Percentiles rank a stretch among this genome's conserved stretches.
These are phyloP conservation scores for Fusarium sp. DNA, from an alignment of 2,329 filamentous ascomycete species.

Conservation along the genomic window DNA sequence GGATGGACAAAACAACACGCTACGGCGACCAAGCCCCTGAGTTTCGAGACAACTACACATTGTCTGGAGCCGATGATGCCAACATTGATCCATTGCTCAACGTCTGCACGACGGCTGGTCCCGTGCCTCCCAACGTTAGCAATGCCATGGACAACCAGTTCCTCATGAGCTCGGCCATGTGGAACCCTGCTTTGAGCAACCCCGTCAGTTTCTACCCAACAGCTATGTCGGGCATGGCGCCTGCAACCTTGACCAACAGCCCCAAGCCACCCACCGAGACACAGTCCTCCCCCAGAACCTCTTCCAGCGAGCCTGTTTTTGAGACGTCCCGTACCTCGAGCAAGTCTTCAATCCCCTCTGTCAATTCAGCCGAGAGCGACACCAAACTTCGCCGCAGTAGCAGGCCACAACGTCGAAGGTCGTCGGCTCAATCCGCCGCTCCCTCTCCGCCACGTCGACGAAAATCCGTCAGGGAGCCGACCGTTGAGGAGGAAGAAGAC, in stretches of 20 bases:
- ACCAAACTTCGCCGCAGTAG: constrained; percentile 3
- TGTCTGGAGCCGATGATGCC: constrained; percentile 5
- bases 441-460: constrained; percentile 2
- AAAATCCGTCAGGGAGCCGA: not conserved
- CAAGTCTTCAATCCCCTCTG: constrained; percentile 32
- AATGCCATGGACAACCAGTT: constrained; percentile 9
- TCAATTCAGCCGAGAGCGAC: not conserved
- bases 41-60: constrained; percentile 1
- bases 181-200: constrained; percentile 13
- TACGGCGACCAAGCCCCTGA: not conserved
- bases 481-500: constrained; percentile 27
- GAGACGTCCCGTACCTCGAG: constrained; percentile 33
- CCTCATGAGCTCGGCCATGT: constrained; percentile 14
- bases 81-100: constrained; percentile 37
- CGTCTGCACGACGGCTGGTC: not conserved
- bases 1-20: constrained; percentile 21
- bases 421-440: not conserved
- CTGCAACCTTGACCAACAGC: constrained; percentile 9
- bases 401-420: constrained; percentile 4
- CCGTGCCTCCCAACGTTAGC: not conserved
- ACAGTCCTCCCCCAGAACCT: constrained; percentile 21
- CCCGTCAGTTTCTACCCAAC: constrained; percentile 1
- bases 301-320: constrained; percentile 6
- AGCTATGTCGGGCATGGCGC: constrained; percentile 1
- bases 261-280: constrained; percentile 9